Conservation (phyloP, 805 yeast species). For the Yamadazyma nakazawae region DNA sequence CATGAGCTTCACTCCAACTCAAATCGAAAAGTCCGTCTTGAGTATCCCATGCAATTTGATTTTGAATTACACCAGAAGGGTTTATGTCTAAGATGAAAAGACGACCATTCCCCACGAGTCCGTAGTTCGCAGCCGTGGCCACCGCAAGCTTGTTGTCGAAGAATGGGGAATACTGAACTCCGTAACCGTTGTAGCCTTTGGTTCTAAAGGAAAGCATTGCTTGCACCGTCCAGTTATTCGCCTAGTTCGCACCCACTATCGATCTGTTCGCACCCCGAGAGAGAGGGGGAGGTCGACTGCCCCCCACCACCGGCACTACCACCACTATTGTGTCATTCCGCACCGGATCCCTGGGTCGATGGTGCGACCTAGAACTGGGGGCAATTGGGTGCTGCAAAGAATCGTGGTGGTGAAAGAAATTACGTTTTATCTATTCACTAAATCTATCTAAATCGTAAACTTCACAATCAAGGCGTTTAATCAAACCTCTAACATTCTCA, state of each 20-base stretch:
- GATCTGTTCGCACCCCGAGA: background rate
- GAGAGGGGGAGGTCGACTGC: background rate
- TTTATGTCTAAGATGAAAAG: conserved; percentile 67
- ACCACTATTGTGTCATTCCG: no score
- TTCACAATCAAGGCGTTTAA: conserved; percentile 42
- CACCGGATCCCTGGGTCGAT: no score
- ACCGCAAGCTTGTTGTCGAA: conserved; percentile 87
- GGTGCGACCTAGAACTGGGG: no score
- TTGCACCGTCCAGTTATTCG: no score
- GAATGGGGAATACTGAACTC: conserved; percentile 86
- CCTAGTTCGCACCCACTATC: no score
- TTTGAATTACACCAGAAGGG: conserved; percentile 57
- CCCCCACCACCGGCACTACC: no score
- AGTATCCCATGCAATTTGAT: conserved; percentile 68
- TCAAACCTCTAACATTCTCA: conserved; percentile 18
- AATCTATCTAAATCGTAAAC: conserved; percentile 5
- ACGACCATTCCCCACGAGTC: conserved; percentile 91
- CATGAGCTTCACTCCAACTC: conserved; percentile 89
- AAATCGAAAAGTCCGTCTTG: conserved; percentile 90
- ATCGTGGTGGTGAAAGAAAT: no score
- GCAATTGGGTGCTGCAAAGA: no score
- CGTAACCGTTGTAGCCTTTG: conserved; percentile 80
- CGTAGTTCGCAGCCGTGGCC: conserved; percentile 88
- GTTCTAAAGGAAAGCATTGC: conserved; percentile 72
- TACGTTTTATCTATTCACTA: background rate